Conservation (phyloP, 1,139 yeast genomes). For the Yamadazyma atlantica region DNA sequence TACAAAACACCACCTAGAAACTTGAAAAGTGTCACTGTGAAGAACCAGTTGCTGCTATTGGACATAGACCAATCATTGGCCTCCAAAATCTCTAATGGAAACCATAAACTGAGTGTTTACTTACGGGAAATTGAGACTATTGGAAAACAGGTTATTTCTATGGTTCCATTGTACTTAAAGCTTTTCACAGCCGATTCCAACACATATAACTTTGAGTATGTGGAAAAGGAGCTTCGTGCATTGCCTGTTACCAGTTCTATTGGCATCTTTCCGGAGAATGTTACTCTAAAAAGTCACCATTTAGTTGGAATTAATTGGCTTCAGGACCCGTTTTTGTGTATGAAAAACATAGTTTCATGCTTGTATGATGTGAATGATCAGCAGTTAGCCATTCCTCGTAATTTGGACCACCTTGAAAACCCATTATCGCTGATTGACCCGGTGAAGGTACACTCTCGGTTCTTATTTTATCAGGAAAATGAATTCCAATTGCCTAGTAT, state of each 20-base stretch:
- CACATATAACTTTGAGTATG: background rate
- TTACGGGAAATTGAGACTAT: background rate
- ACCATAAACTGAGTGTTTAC: background rate
- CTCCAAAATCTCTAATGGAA: background rate
- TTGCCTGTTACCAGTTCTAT: no score
- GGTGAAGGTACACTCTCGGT: background rate
- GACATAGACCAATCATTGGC: background rate
- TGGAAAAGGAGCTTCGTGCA: background rate
- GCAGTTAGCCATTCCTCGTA: background rate
- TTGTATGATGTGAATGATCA: background rate
- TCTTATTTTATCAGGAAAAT: background rate
- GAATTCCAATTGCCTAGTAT: constrained; percentile 1
- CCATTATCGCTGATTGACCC: background rate
- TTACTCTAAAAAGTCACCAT: background rate
- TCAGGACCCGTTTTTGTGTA: background rate
- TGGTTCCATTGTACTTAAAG: background rate
- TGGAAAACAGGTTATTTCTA: background rate
- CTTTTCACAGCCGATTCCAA: background rate
- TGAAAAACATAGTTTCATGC: background rate
- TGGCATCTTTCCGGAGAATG: background rate
- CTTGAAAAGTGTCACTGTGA: background rate
- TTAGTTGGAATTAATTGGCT: background rate
- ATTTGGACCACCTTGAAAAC: background rate
- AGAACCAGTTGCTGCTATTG: background rate
- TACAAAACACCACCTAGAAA: background rate